Percentiles rank a stretch among this genome's conserved stretches.
These are phyloP conservation scores for Tulasnella sp. DNA, from an alignment of 768 basidiomycete species.

Conservation along the genomic window DNA sequence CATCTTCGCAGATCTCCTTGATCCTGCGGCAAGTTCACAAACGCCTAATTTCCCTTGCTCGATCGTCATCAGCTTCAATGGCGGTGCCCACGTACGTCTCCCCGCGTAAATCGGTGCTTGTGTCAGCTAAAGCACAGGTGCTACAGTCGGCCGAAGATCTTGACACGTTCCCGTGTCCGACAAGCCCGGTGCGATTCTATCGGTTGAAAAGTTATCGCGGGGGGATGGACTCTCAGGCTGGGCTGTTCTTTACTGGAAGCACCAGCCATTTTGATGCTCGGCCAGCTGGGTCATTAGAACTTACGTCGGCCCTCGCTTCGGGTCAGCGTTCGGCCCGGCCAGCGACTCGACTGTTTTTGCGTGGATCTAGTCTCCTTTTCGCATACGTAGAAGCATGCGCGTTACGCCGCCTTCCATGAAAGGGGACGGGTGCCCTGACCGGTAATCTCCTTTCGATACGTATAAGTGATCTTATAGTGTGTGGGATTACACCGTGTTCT, in stretches of 20 bases:
- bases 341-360: background rate
- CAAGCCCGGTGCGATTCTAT: background rate
- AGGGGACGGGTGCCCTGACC: background rate
- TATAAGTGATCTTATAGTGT: background rate
- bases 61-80: background rate
- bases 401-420: background rate
- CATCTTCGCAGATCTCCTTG: conserved; percentile 3
- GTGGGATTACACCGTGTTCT: background rate
- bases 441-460: background rate
- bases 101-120: background rate
- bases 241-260: background rate
- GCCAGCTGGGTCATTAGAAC: background rate
- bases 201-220: background rate
- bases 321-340: background rate
- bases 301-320: background rate
- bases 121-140: background rate
- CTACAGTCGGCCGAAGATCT: background rate
- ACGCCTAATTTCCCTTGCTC: background rate
- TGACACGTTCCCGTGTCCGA: background rate
- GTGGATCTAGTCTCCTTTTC: background rate
- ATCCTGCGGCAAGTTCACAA: background rate
- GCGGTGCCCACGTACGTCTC: background rate
- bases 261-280: background rate
- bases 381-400: background rate
- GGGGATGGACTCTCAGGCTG: background rate